A percentile compares a stretch with the other conserved stretches of the same genome.
These are phyloP conservation scores for Alternaria alternata DNA, from an alignment of 2,329 filamentous ascomycete species.

Conservation along the genomic window DNA sequence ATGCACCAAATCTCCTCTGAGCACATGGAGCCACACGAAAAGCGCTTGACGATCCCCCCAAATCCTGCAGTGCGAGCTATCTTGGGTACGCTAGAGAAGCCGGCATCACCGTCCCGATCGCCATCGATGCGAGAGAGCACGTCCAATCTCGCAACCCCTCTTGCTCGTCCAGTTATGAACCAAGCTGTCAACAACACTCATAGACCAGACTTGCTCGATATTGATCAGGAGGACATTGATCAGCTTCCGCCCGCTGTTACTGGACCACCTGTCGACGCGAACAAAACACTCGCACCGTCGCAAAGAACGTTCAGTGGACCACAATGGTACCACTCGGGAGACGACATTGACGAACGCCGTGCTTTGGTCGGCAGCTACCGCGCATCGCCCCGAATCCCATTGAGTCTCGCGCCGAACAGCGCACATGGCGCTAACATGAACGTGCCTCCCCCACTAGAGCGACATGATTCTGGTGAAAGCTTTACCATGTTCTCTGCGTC, in stretches of 20 bases:
- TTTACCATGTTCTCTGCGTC: constrained; percentile 72
- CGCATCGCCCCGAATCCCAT: constrained; percentile 57
- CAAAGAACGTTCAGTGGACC: constrained; percentile 38
- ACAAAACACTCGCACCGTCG: constrained; percentile 18
- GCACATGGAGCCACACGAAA: constrained; percentile 33
- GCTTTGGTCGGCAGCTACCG: constrained; percentile 57
- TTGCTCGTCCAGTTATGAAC: constrained; percentile 55
- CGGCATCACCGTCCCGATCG: constrained; percentile 33
- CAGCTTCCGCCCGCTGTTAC: constrained; percentile 48
- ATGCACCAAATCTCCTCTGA: constrained; percentile 21
- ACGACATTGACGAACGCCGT: constrained; percentile 49
- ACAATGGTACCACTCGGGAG: constrained; percentile 45
- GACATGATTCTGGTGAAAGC: constrained; percentile 68
- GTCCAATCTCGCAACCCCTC: constrained; percentile 65
- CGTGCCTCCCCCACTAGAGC: constrained; percentile 50
- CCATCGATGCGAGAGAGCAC: constrained; percentile 56
- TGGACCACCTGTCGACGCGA: constrained; percentile 29
- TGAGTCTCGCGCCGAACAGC: constrained; percentile 58
- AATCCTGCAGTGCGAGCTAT: constrained; percentile 48
- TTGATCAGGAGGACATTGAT: constrained; percentile 49
- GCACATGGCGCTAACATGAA: constrained; percentile 46
- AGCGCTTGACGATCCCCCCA: constrained; percentile 25
- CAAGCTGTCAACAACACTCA: constrained; percentile 11
- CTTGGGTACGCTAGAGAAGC: constrained; percentile 42
- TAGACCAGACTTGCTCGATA: constrained; percentile 40